phyloP scores from a whole-genome alignment of 179 eudicot species.

The Nepenthes alata region DNA sequence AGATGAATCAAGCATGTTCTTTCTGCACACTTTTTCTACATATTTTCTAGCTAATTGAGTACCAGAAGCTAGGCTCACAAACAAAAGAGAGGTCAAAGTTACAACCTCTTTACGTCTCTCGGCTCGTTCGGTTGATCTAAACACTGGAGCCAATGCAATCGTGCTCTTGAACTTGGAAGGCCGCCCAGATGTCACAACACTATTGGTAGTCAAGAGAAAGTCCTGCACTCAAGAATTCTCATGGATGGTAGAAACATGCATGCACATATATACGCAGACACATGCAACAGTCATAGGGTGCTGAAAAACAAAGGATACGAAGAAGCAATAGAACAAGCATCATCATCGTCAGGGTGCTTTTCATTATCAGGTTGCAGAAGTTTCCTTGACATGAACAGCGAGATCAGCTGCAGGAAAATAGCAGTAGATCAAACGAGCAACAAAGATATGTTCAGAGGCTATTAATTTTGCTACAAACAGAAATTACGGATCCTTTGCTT shows the following conservation, averaged over 20 bases:
- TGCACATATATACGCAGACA: not conserved
- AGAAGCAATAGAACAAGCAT: conserved; percentile 51
- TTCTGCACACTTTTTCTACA: not conserved
- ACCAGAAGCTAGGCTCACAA: not conserved
- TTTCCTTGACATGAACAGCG: conserved; percentile 37
- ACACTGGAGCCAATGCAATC: conserved; percentile 66
- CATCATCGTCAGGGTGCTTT: conserved; percentile 67
- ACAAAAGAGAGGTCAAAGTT: conserved; percentile 3
- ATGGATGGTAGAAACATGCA: not conserved
- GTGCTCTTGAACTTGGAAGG: conserved; percentile 31
- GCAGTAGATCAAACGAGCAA: too few species aligned
- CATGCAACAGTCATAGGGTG: conserved; percentile 1
- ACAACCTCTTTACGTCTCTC: conserved; percentile 84
- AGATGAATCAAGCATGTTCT: not conserved
- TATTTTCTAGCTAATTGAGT: not conserved
- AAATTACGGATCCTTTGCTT: too few species aligned
- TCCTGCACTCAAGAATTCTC: not conserved
- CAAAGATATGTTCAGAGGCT: too few species aligned
- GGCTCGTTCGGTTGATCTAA: conserved; percentile 72
- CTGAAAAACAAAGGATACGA: conserved; percentile 48
- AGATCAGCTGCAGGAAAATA: conserved; percentile 26
- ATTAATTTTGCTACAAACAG: too few species aligned
- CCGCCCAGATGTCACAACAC: conserved; percentile 28
- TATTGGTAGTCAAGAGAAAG: conserved; percentile 30
- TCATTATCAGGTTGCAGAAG: conserved; percentile 48